These are phyloP conservation scores for Auriscalpium vulgare DNA, from an alignment of 768 basidiomycete genomes.

Conservation along the genomic window DNA sequence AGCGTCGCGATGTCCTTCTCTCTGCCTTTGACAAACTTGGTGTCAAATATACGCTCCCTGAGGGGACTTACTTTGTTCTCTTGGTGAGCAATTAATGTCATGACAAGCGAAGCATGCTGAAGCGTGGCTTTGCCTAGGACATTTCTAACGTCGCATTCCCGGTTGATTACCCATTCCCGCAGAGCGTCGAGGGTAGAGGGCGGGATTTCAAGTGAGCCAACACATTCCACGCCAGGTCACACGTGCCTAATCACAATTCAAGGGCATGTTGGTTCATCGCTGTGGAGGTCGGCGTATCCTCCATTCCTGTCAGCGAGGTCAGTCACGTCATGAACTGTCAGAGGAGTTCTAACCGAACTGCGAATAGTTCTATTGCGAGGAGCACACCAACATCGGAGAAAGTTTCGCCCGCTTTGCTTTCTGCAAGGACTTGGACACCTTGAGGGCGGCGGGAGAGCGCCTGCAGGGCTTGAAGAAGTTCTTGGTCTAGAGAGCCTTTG, in stretches of 20 bases:
- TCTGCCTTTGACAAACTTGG: slow-evolving; percentile 79
- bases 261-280: slow-evolving; percentile 97
- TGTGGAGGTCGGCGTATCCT: slow-evolving; percentile 81
- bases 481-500: slow-evolving; percentile 19
- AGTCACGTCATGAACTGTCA: slow-evolving; percentile 14
- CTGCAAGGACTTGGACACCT: slow-evolving; percentile 89
- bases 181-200: slow-evolving; percentile 67
- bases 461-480: slow-evolving; percentile 68
- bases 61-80: slow-evolving; percentile 88
- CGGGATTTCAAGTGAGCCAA: slow-evolving; percentile 71
- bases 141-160: slow-evolving; percentile 74
- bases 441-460: slow-evolving; percentile 76
- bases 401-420: slow-evolving; percentile 85
- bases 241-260: slow-evolving; percentile 11
- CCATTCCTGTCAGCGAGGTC: slow-evolving; percentile 94
- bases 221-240: background rate
- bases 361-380: slow-evolving; percentile 81
- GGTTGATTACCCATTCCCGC: slow-evolving; percentile 76
- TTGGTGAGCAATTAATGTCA: slow-evolving; percentile 40
- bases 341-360: background rate
- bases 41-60: slow-evolving; percentile 77
- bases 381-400: slow-evolving; percentile 82
- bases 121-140: slow-evolving; percentile 37
- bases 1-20: slow-evolving; percentile 67
- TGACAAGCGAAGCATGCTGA: too few species aligned